Evolutionary conservation across 2,329 filamentous ascomycete species (phyloP), one percentile per base, ranked within the genome.

Genomic region (Dothideomycetidae sp.): DNA sequence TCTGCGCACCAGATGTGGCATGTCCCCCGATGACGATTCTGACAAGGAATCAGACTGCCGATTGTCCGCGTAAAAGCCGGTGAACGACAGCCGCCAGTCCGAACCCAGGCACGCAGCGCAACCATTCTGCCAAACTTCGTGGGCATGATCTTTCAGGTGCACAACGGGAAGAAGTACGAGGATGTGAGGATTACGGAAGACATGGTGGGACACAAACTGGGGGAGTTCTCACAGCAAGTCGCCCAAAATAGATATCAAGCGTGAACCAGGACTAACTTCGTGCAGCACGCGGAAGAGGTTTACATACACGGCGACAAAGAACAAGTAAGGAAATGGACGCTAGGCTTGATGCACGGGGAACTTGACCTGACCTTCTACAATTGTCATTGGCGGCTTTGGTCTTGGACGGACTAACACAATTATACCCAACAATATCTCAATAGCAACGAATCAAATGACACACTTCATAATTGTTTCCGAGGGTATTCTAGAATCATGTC

Each of bases 141-240:
- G 37, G 85, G 85, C 10, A 65, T 93, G 51, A 78, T 75, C 56
- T 94, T 94, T 59, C 79, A 86, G 60, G 73, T 94, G 42, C 80
- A 94, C 64, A 93, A 93, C 57, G 86, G 86, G 52, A 93, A 90
- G 65, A 71, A 71, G 19, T 93, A 93, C 60, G 64, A 78, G 50
- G 81, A 90, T 48, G 70, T 93, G 38, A 70, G 68, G 47, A 81
- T 94, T 45, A 93, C 85, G 11, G 86, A 93, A 57, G 82, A 93
- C 53, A 94, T 94, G 86, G 86, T 94, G 34, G 86, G 86, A 37
- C 81, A 90, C 61, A 94, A 93, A 63, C 68, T 94, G 48, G 86
- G 86, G 50, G 86, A 94, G 62, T 94, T 93, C 58, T 77, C 84
- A 44, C 67, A 74, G 85, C 93, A 72, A 53, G 83, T 74, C 34